Evolutionary conservation across 1,284 basidiomycete species (phyloP).

Genomic region (Sporisorium scitamineum): DNA sequence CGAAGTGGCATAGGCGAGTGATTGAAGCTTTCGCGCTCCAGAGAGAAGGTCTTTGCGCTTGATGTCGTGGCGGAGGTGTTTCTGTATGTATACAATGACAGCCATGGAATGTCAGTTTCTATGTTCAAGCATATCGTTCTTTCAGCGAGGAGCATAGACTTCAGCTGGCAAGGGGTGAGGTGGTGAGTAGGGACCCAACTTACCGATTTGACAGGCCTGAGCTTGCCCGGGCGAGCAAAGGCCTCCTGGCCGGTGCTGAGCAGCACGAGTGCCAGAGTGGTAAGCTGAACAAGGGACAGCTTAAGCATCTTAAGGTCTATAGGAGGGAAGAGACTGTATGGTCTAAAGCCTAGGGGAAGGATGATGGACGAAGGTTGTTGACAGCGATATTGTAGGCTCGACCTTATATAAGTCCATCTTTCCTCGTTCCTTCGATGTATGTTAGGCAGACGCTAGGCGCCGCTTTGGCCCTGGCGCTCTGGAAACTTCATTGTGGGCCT

Average conservation of each 20-base stretch:
- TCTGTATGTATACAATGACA: constrained; percentile 4
- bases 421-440: not conserved
- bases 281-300: constrained; percentile 30
- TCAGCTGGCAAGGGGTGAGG: not conserved
- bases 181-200: not conserved
- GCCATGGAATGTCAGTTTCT: not conserved
- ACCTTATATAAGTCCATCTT: constrained; percentile 6
- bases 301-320: constrained; percentile 18
- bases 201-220: constrained; percentile 34
- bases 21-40: constrained; percentile 23
- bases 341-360: not conserved
- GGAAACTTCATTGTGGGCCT: not conserved
- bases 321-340: not conserved
- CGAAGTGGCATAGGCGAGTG: constrained; percentile 23
- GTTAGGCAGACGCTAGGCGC: not conserved
- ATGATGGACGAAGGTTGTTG: not conserved
- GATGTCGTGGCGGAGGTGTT: constrained; percentile 30
- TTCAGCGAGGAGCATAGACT: too few species aligned
- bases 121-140: too few species aligned
- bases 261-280: constrained; percentile 33
- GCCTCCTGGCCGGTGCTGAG: constrained; percentile 22
- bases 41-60: constrained; percentile 30
- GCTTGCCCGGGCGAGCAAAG: constrained; percentile 21
- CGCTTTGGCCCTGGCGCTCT: not conserved
- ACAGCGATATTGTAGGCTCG: not conserved